phyloP scores from a whole-genome alignment of 2,329 filamentous ascomycete species.

The Colletotrichum euphorbiae region DNA sequence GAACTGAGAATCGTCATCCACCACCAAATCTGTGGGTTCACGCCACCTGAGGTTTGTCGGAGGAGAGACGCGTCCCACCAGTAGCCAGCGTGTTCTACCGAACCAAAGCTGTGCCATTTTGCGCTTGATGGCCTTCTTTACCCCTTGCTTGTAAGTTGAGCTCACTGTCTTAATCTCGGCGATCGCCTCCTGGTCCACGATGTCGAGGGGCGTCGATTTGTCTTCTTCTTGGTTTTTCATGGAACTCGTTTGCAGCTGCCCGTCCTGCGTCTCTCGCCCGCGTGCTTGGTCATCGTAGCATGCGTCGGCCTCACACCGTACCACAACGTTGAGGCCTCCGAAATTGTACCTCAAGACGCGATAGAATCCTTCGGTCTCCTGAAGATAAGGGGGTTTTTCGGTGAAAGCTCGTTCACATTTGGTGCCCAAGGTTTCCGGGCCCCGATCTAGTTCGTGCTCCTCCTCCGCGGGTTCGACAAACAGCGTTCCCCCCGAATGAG shows the following conservation, averaged over 20 bases:
- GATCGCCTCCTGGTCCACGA: no score
- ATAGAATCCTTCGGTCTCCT: background rate
- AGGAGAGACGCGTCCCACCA: background rate
- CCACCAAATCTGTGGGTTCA: background rate
- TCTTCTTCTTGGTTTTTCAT: no score
- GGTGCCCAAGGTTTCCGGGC: background rate
- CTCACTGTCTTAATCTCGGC: no score
- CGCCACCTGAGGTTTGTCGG: background rate
- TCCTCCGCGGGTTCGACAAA: background rate
- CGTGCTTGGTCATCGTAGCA: background rate
- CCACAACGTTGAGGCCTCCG: background rate
- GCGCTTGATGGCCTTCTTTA: background rate
- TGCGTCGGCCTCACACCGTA: background rate
- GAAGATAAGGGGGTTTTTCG: background rate
- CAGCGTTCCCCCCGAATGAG: background rate
- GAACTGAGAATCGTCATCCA: background rate
- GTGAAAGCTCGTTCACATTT: background rate
- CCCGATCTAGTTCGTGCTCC: background rate
- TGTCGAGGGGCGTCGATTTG: no score
- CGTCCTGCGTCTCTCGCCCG: no score
- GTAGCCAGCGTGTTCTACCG: background rate
- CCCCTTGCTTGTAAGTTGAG: no score
- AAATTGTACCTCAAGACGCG: background rate
- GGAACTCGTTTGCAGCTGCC: no score
- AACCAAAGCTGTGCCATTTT: background rate